phyloP scores from a whole-genome alignment of 179 eudicot species.

The Silene vulgaris region DNA sequence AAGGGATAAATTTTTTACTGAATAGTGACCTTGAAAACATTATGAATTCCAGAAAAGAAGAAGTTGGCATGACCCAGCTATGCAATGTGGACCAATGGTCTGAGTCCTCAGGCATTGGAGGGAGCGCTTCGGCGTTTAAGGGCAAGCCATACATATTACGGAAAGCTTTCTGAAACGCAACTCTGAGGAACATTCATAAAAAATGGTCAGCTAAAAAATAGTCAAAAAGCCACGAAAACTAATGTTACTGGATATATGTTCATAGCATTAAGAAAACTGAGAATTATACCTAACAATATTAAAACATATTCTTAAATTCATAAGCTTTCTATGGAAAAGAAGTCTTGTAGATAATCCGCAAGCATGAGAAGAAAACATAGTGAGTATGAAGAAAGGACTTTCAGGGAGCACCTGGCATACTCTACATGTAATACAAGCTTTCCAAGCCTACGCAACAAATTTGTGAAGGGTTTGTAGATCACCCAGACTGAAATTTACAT shows the following conservation, averaged over 20 bases:
- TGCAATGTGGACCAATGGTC: conserved; percentile 87
- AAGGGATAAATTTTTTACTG: not conserved
- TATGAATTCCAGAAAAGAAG: conserved; percentile 86
- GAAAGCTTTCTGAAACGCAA: conserved; percentile 71
- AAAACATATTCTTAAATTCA: not conserved
- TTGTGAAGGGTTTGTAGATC: too few relatives aligned
- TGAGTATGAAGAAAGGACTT: not conserved
- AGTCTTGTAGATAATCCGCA: not conserved
- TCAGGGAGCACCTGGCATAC: not conserved
- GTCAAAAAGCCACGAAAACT: not conserved
- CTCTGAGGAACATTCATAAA: conserved; percentile 40
- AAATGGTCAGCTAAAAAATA: not conserved
- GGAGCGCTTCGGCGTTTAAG: conserved; percentile 66
- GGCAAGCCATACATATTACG: conserved; percentile 88
- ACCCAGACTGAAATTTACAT: too few relatives aligned
- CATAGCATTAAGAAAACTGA: not conserved
- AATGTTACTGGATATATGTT: not conserved
- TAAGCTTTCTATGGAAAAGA: not conserved
- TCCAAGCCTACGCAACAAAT: too few relatives aligned
- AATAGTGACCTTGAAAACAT: conserved; percentile 76
- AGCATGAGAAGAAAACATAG: not conserved
- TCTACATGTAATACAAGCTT: not conserved
- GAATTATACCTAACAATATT: not conserved
- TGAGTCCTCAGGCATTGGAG: conserved; percentile 93
- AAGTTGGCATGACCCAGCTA: conserved; percentile 98